Evolutionary conservation across 169 alveolate genomes (phyloP), one percentile per base, ranked within the genome.

Genomic region (Eimeria brunetti): DNA sequence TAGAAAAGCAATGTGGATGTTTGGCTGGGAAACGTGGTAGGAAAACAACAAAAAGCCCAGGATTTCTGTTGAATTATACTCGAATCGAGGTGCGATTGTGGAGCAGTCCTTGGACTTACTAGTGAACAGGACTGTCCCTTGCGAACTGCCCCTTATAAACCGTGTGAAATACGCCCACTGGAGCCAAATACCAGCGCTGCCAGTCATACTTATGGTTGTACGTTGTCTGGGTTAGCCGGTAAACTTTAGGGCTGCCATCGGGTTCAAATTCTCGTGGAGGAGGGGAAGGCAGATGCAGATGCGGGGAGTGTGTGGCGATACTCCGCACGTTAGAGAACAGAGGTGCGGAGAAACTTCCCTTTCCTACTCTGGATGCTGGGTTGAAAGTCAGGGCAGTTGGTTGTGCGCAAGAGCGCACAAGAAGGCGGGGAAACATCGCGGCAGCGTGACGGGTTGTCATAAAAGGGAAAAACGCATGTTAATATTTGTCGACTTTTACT

Each of bases 141-240:
- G 98, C 99, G 91, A 98, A 98, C 75, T 97, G 98, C 67, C 99
- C 99, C 46, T 88, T 64, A 93, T 96, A 96, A 41, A 97, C 98
- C 38, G 99, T 98, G 97, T 98, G 99, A 96, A 98, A 98, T 24
- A 97, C 98, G 20, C 96, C 96, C 38, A 89, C 96, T 41, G 98
- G 98, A 53, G 97, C 94, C 90, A 98, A 96, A 49, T 96, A 53
- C 99, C 99, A 98, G 46, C 97, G 96, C 95, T 98, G 98, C 99
- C 99, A 98, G 95, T 97, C 97, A 88, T 96, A 98, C 67, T 94
- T 96, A 96, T 98, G 98, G 89, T 97, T 96, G 96, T 97, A 98
- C 53, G 97, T 97, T 58, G 97, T 95, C 93, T 96, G 98, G 78
- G 96, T 96, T 53, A 97, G 95, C 78, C 98, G 97, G 96, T 98